A percentile compares a stretch with the other conserved stretches of the same genome.
phyloP scores from a whole-genome alignment of 495 filamentous ascomycete species.

The Hypoxylon lienhwacheense region DNA sequence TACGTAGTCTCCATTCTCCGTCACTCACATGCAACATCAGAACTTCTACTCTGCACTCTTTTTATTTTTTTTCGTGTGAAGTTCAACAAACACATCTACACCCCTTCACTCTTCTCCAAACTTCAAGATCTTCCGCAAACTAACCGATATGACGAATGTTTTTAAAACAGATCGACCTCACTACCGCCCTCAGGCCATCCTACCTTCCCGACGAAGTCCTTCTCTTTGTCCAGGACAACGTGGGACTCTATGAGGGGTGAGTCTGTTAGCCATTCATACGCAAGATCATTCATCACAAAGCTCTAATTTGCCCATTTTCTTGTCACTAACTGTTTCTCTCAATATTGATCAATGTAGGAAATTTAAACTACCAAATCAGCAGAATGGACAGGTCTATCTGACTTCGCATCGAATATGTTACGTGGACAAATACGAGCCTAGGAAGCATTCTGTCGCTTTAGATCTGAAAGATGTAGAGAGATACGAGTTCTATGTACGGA shows the following conservation, averaged over 20 bases:
- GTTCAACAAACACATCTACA: neutral
- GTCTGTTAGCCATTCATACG: conserved; percentile 32
- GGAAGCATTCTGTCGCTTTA: conserved; percentile 81
- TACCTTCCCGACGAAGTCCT: conserved; percentile 87
- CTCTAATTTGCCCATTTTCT: neutral
- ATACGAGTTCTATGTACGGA: conserved; percentile 80
- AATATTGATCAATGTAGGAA: conserved; percentile 59
- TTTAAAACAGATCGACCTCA: conserved; percentile 91
- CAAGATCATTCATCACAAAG: conserved; percentile 1
- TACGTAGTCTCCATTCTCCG: too few species aligned
- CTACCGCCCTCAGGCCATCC: conserved; percentile 88
- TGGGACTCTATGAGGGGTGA: conserved; percentile 97
- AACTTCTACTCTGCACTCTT: too few species aligned
- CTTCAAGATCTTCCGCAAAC: neutral
- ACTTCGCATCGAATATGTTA: conserved; percentile 95
- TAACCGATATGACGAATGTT: conserved; percentile 75
- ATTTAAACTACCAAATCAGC: conserved; percentile 90
- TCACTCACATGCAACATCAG: too few species aligned
- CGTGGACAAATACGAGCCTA: conserved; percentile 84
- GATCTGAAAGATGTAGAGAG: conserved; percentile 90
- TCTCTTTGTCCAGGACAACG: conserved; percentile 94
- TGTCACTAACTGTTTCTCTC: conserved; percentile 2
- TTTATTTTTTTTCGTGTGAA: neutral
- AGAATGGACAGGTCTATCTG: conserved; percentile 94
- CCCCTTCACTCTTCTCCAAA: neutral